Percentiles rank a stretch among this genome's conserved stretches.
These are phyloP conservation scores for Leccinum incarnatum DNA, from an alignment of 768 basidiomycete species.

Conservation along the genomic window DNA sequence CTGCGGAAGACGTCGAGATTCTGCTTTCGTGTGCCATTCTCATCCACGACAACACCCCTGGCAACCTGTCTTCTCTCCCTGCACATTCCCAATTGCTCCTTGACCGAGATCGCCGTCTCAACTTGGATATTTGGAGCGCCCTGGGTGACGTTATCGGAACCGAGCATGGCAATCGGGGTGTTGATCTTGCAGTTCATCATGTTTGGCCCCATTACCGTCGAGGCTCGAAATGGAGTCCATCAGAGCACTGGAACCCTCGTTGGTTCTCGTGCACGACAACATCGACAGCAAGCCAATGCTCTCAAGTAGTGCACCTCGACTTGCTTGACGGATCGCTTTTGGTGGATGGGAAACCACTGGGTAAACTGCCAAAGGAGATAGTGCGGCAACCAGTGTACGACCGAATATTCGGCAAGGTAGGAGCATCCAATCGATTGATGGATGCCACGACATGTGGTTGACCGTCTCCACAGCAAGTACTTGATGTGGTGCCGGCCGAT, in stretches of 20 bases:
- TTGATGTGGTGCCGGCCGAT: slow-evolving; percentile 19
- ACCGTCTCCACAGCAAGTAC: slow-evolving; percentile 12
- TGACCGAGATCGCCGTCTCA: slow-evolving; percentile 27
- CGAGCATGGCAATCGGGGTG: background rate
- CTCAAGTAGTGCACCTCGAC: slow-evolving; percentile 24
- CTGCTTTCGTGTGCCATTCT: background rate
- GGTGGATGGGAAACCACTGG: slow-evolving; percentile 25
- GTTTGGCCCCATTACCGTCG: background rate
- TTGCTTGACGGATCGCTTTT: slow-evolving; percentile 24
- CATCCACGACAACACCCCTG: slow-evolving; percentile 14
- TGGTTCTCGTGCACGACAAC: slow-evolving; percentile 23
- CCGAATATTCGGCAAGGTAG: slow-evolving; percentile 21
- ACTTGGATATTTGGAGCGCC: background rate
- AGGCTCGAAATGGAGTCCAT: background rate
- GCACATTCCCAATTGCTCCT: slow-evolving; percentile 16
- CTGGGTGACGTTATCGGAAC: slow-evolving; percentile 5
- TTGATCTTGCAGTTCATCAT: slow-evolving; percentile 14
- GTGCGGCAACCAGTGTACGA: slow-evolving; percentile 16
- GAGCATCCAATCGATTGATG: background rate
- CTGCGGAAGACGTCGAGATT: background rate
- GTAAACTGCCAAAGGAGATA: slow-evolving; percentile 20
- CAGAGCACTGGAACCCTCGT: background rate
- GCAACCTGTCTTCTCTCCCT: slow-evolving; percentile 1
- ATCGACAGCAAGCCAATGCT: background rate
- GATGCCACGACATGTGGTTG: background rate